These are phyloP conservation scores for Chimonanthus praecox DNA, from an alignment of 164 flowering plant genomes.

Conservation along the genomic window DNA sequence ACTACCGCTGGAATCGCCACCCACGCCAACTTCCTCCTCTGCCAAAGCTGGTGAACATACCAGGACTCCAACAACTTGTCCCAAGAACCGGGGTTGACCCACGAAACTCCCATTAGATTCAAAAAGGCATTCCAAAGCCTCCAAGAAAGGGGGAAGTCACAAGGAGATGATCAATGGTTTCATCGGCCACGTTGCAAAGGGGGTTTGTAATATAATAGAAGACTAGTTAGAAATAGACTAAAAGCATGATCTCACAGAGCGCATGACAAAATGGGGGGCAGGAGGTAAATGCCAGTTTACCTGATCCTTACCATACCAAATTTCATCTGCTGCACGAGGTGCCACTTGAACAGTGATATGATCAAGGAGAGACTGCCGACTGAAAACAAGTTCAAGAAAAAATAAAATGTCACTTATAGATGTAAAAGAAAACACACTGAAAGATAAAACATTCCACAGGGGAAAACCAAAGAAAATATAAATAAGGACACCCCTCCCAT, in stretches of 20 bases:
- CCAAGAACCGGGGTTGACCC: too few species aligned
- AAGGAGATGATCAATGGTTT: too few species aligned
- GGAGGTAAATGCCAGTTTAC: slow-evolving; percentile 25
- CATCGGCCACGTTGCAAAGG: too few species aligned
- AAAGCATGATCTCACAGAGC: neutral
- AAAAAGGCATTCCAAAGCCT: too few species aligned
- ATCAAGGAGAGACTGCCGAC: slow-evolving; percentile 84
- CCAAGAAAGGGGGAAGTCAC: too few species aligned
- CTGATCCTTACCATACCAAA: slow-evolving; percentile 80
- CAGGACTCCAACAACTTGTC: too few species aligned
- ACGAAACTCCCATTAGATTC: too few species aligned
- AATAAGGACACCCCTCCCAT: neutral
- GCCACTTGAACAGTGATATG: slow-evolving; percentile 90
- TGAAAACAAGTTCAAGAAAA: slow-evolving; percentile 24
- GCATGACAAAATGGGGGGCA: neutral
- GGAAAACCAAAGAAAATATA: neutral
- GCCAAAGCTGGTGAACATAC: too few species aligned
- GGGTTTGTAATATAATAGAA: neutral
- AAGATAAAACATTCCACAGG: neutral
- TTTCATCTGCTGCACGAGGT: slow-evolving; percentile 96
- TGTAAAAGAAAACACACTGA: neutral
- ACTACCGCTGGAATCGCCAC: too few species aligned
- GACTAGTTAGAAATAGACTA: neutral
- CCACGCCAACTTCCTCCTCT: too few species aligned
- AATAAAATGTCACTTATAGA: neutral